These are phyloP conservation scores for Aspergillus aculeatinus DNA, from an alignment of 2,329 filamentous ascomycete species.

Conservation along the genomic window DNA sequence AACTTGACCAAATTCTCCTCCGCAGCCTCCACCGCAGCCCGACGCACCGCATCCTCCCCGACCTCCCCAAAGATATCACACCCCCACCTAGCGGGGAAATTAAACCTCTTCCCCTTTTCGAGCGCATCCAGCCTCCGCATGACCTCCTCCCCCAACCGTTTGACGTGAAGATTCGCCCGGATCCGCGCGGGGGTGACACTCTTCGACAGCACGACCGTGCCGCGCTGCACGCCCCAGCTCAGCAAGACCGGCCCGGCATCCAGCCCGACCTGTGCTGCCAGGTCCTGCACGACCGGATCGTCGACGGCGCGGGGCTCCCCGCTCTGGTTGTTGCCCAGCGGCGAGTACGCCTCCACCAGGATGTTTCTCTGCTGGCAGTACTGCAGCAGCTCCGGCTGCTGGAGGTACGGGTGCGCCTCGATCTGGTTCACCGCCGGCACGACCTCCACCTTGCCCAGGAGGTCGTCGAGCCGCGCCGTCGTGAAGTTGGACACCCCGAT, in stretches of 20 bases:
- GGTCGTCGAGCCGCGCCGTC: constrained; percentile 70
- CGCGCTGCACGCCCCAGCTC: constrained; percentile 55
- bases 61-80: constrained; percentile 37
- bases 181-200: constrained; percentile 54
- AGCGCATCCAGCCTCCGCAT: constrained; percentile 29
- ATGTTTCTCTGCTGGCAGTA: neutral
- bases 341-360: constrained; percentile 51
- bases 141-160: constrained; percentile 26
- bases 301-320: constrained; percentile 49
- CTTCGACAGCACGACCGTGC: constrained; percentile 55
- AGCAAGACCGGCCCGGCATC: constrained; percentile 56
- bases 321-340: constrained; percentile 50
- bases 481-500: constrained; percentile 75
- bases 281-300: constrained; percentile 59
- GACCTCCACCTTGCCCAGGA: constrained; percentile 66
- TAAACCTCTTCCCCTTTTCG: constrained; percentile 35
- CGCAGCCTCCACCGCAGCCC: constrained; percentile 18
- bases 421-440: constrained; percentile 70
- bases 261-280: constrained; percentile 60
- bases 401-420: constrained; percentile 15
- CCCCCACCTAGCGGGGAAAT: constrained; percentile 33
- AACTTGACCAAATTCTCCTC: constrained; percentile 23
- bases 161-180: constrained; percentile 44
- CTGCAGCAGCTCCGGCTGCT: constrained; percentile 16
- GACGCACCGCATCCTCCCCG: constrained; percentile 23